A percentile compares a stretch with the other conserved stretches of the same genome.
Evolutionary conservation across 495 filamentous ascomycete species (phyloP).

Genomic region (Neurospora sp.): DNA sequence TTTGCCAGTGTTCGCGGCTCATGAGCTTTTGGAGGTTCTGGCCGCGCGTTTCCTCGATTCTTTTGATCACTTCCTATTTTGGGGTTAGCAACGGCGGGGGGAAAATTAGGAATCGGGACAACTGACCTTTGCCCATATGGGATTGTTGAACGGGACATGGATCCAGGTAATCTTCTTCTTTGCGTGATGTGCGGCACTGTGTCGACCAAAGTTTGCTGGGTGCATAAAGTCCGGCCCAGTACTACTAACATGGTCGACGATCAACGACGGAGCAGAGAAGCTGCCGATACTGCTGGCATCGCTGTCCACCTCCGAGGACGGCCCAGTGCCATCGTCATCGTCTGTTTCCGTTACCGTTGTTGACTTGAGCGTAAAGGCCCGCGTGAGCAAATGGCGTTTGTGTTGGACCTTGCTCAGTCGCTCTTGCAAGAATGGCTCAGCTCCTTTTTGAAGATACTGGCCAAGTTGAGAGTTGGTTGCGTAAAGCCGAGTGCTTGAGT

Average conservation of each 20-base stretch:
- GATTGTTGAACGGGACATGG: slow-evolving; percentile 56
- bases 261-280: neutral
- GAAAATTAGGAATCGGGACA: neutral
- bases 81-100: slow-evolving; percentile 19
- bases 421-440: slow-evolving; percentile 32
- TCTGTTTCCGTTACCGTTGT: slow-evolving; percentile 10
- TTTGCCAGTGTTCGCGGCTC: slow-evolving; percentile 39
- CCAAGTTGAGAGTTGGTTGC: slow-evolving; percentile 38
- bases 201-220: neutral
- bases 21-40: slow-evolving; percentile 35
- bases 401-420: slow-evolving; percentile 24
- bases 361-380: slow-evolving; percentile 2
- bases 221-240: neutral
- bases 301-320: slow-evolving; percentile 1
- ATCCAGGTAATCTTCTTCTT: slow-evolving; percentile 51
- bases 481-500: slow-evolving; percentile 7
- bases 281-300: neutral
- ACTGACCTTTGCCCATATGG: slow-evolving; percentile 51
- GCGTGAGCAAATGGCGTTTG: slow-evolving; percentile 1
- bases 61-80: slow-evolving; percentile 28
- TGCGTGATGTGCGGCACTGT: neutral
- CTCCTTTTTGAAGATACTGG: slow-evolving; percentile 38
- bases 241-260: neutral
- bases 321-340: neutral
- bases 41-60: slow-evolving; percentile 23